Evolutionary conservation across 306 rosid species (phyloP), one percentile per base, ranked within the genome.

Genomic region (Vigna unguiculata): DNA sequence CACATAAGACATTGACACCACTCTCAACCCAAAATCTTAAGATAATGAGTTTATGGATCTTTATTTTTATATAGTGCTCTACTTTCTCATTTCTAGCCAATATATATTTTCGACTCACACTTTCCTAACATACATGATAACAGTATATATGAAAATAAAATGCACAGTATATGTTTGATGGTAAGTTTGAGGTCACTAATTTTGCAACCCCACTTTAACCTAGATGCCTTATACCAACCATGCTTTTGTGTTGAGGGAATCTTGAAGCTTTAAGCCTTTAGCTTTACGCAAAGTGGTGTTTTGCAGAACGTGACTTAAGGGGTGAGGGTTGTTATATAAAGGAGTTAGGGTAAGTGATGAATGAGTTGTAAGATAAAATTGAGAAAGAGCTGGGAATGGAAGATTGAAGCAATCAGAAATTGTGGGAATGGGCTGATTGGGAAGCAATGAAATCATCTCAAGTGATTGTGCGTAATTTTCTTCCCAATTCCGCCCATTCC

Each of bases 401-500:
- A 87, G 86, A 80, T 71, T 38, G 60, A 78, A 80, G 76, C 84
- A 22, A 30, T 78, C 28, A 79, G 84, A 76, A 78, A 59, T 87
- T 81, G 84, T 78, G 11, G 91, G 86, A 83, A 78, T 85, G 87
- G 84, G 89, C 69, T 9, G 65, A 19, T 83, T 85, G 91, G 89
- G 82, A 87, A 10, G 88, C 74, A 74, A 5, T 32, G 46, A 69
- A 40, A 12, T 13, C 22, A 12, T 13, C 22, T 17, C 10, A 54
- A 40, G 12, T 9, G 10, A 8, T 11, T 6, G 16, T 15, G 25
- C 1, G 0, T 7, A 11, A 3, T 40, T 65, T 41, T 66, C 83
- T 88, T 85, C 82, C 89, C 88, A 85, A 88, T 53, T 60, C 82
- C 82, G 76, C 88, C 86, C 88, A 85, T 85, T 85, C 91, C 86